Evolutionary conservation across 768 basidiomycete genomes (phyloP).

Genomic region (Auricularia sp.): DNA sequence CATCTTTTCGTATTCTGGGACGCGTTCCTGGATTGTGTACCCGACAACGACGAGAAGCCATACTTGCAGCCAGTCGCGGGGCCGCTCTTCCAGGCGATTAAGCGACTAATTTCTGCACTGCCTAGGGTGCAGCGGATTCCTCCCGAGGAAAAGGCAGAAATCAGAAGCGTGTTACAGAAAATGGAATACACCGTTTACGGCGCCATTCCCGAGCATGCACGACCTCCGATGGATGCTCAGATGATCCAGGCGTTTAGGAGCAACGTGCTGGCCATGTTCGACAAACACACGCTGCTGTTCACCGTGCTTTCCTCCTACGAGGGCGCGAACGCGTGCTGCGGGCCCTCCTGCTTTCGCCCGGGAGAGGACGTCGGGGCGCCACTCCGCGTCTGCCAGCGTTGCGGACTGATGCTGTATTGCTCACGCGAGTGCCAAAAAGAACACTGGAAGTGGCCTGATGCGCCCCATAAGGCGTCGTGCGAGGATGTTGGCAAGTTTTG

Average conservation of each 20-base stretch:
- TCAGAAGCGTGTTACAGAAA: no score
- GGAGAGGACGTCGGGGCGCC: background rate
- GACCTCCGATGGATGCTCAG: background rate
- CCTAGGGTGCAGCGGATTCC: no score
- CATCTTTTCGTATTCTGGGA: no score
- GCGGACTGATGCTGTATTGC: background rate
- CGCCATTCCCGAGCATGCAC: no score
- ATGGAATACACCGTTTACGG: no score
- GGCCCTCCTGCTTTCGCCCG: background rate
- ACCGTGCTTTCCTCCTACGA: background rate
- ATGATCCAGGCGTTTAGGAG: background rate
- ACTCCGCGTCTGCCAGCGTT: background rate
- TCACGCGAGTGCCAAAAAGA: background rate
- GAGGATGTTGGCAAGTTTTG: background rate
- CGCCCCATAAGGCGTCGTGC: background rate
- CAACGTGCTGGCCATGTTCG: background rate
- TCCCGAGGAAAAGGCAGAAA: no score
- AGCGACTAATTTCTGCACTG: no score
- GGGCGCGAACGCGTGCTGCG: background rate
- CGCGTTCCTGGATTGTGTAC: no score
- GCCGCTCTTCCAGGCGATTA: no score
- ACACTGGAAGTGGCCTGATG: background rate
- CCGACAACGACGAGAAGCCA: no score
- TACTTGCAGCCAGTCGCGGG: no score
- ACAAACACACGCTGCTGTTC: background rate